phyloP scores from a whole-genome alignment of 345 rosid species.

The Aegle marmelos region DNA sequence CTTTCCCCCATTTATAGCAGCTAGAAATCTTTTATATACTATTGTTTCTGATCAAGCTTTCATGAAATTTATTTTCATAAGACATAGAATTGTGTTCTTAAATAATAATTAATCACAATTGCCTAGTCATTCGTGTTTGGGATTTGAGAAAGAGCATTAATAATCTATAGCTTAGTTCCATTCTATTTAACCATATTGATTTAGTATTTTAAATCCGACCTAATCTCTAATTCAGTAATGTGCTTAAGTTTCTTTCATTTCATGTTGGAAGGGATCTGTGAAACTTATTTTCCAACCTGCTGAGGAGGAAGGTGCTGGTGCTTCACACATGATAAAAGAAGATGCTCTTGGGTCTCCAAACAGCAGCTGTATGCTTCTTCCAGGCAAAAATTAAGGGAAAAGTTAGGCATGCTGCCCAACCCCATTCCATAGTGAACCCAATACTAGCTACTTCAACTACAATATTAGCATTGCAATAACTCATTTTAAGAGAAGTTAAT shows the following conservation, averaged over 20 bases:
- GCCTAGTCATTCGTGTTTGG: not conserved
- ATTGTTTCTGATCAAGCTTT: no score
- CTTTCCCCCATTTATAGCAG: no score
- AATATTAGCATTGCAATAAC: constrained; percentile 74
- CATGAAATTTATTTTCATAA: no score
- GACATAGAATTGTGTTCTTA: not conserved
- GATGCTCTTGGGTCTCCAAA: constrained; percentile 90
- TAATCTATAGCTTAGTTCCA: not conserved
- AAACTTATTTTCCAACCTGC: constrained; percentile 90
- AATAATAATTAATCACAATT: not conserved
- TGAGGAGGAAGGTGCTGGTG: constrained; percentile 94
- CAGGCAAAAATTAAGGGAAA: constrained; percentile 53
- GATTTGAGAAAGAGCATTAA: no score
- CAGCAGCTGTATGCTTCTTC: constrained; percentile 56
- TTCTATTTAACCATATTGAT: not conserved
- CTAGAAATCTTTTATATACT: no score
- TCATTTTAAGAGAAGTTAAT: constrained; percentile 74
- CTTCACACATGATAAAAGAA: constrained; percentile 65
- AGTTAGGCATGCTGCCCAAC: constrained; percentile 56
- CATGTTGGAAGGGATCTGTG: constrained; percentile 65
- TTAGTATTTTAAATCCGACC: not conserved
- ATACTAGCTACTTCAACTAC: constrained; percentile 62
- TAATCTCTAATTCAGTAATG: not conserved
- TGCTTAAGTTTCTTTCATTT: constrained; percentile 5
- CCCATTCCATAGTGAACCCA: constrained; percentile 57